These are phyloP conservation scores for Camelina neglecta DNA, from an alignment of 345 rosid species.

Conservation along the genomic window DNA sequence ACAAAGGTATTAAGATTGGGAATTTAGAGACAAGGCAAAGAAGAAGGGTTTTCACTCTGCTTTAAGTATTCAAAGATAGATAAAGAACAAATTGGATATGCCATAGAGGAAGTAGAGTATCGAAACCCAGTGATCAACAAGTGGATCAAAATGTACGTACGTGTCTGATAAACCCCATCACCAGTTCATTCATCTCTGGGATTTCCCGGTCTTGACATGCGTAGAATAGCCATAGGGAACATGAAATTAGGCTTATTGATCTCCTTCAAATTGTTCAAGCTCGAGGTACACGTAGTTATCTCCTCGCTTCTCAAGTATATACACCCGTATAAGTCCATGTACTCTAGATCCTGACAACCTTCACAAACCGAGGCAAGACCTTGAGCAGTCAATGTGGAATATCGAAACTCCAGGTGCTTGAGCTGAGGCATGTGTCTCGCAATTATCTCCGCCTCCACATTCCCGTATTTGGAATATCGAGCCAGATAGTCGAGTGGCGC, in stretches of 20 bases:
- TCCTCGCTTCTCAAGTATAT: conserved; percentile 56
- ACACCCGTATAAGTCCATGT: conserved; percentile 68
- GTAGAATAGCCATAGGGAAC: conserved; percentile 58
- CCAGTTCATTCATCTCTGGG: conserved; percentile 59
- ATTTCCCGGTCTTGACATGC: conserved; percentile 60
- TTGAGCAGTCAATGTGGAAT: conserved; percentile 55
- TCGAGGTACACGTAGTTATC: conserved; percentile 40
- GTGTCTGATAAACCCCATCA: conserved; percentile 36
- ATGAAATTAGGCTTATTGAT: conserved; percentile 60
- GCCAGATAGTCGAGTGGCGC: conserved; percentile 65
- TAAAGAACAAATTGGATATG: neutral
- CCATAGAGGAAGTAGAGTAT: neutral
- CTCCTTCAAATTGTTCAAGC: conserved; percentile 56
- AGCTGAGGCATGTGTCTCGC: conserved; percentile 62
- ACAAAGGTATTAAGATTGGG: neutral
- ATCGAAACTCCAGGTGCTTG: conserved; percentile 62
- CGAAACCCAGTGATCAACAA: neutral
- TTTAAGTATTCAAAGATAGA: neutral
- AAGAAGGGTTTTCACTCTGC: neutral
- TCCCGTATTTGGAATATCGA: conserved; percentile 71
- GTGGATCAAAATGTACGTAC: neutral
- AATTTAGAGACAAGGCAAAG: neutral
- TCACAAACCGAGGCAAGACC: conserved; percentile 59
- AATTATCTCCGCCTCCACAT: conserved; percentile 61
- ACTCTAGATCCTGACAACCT: conserved; percentile 59